Conservation (phyloP, 108 stramenopile genomes). For the Nannochloropsis gaditana region DNA sequence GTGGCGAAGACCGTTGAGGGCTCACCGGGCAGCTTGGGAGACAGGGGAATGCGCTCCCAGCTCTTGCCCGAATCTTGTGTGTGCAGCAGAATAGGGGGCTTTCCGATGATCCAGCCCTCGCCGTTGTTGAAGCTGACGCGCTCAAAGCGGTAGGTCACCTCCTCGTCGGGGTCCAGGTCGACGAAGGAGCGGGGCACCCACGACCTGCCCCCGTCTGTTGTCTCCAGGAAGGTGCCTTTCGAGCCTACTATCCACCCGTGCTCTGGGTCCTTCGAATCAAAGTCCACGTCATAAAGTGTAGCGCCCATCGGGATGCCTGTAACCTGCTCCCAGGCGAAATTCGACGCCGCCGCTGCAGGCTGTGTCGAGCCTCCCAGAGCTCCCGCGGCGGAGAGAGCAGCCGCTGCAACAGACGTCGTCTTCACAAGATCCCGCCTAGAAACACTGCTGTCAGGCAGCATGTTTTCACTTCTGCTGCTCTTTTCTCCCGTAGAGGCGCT, state of each 20-base stretch:
- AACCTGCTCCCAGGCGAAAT: slow-evolving; percentile 64
- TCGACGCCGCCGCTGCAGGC: slow-evolving; percentile 28
- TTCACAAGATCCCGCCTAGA: not conserved
- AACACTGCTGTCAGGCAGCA: not conserved
- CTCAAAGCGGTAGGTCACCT: slow-evolving; percentile 64
- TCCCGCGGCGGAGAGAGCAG: not conserved
- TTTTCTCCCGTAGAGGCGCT: not conserved
- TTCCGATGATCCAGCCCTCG: slow-evolving; percentile 92
- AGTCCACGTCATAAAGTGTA: slow-evolving; percentile 88
- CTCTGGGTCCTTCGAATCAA: slow-evolving; percentile 64
- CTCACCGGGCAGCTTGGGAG: slow-evolving; percentile 91
- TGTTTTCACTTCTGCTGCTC: not conserved
- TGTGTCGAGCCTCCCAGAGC: not conserved
- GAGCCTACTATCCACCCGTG: slow-evolving; percentile 96
- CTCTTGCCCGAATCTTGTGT: slow-evolving; percentile 82
- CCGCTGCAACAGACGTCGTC: not conserved
- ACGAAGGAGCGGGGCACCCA: slow-evolving; percentile 88
- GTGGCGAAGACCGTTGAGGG: slow-evolving; percentile 76
- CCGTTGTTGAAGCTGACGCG: slow-evolving; percentile 75
- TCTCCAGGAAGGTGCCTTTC: slow-evolving; percentile 91
- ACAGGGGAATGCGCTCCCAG: slow-evolving; percentile 95
- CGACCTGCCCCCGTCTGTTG: slow-evolving; percentile 80
- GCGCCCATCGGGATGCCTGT: slow-evolving; percentile 68
- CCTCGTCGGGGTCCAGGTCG: slow-evolving; percentile 91
- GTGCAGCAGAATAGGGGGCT: slow-evolving; percentile 86